Evolutionary conservation across 768 basidiomycete species (phyloP).

Genomic region (Agrocybe pediades): DNA sequence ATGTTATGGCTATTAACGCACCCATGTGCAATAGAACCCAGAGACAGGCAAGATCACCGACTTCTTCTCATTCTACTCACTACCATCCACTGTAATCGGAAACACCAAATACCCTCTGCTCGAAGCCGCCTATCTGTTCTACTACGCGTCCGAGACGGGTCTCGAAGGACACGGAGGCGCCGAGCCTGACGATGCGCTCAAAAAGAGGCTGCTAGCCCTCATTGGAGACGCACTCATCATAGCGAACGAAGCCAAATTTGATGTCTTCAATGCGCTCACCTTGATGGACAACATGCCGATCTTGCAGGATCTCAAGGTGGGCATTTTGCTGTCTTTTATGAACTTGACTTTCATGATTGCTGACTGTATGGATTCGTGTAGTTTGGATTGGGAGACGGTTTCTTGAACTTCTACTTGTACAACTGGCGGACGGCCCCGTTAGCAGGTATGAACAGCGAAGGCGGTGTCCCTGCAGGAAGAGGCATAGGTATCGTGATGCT

Average conservation of each 20-base stretch:
- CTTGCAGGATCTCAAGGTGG: conserved; percentile 81
- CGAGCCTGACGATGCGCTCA: conserved; percentile 64
- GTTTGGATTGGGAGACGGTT: conserved; percentile 94
- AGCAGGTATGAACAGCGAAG: conserved; percentile 66
- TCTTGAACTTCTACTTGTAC: conserved; percentile 90
- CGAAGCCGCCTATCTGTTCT: conserved; percentile 94
- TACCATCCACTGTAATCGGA: conserved; percentile 91
- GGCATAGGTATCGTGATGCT: conserved; percentile 96
- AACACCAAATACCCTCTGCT: conserved; percentile 70
- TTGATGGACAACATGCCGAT: conserved; percentile 91
- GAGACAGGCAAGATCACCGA: conserved; percentile 85
- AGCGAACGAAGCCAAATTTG: conserved; percentile 85
- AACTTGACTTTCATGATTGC: background rate
- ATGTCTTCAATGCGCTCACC: conserved; percentile 95
- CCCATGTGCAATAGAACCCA: conserved; percentile 61
- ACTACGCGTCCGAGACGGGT: conserved; percentile 85
- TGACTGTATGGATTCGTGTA: conserved; percentile 28
- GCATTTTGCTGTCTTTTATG: conserved; percentile 14
- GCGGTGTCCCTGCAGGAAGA: conserved; percentile 58
- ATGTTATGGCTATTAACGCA: background rate
- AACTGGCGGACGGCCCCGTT: conserved; percentile 90
- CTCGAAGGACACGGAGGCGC: conserved; percentile 47
- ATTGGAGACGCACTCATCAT: conserved; percentile 80
- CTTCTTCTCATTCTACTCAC: conserved; percentile 95
- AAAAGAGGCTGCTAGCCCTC: conserved; percentile 69